phyloP scores from a whole-genome alignment of 2,329 filamentous ascomycete species.

The Aspergillus ustus region DNA sequence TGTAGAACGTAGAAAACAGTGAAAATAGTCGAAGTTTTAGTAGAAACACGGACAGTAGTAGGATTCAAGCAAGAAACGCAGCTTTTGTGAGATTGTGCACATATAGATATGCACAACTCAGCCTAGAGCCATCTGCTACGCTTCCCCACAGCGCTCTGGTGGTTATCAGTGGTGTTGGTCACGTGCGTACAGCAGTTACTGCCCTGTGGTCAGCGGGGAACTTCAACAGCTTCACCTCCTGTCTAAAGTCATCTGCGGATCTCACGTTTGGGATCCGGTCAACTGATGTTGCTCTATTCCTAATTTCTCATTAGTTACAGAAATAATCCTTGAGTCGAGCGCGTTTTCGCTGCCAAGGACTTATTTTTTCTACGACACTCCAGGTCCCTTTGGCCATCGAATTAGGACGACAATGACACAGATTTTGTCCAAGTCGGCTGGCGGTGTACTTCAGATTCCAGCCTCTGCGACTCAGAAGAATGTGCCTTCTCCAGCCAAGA shows the following conservation, averaged over 20 bases:
- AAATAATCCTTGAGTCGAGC: neutral
- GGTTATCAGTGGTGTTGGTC: constrained; percentile 14
- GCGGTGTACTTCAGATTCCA: constrained; percentile 59
- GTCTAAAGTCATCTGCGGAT: constrained; percentile 7
- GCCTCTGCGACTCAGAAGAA: constrained; percentile 52
- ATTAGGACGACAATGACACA: constrained; percentile 33
- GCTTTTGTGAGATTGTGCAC: neutral
- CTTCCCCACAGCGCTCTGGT: constrained; percentile 14
- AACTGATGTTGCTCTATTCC: neutral
- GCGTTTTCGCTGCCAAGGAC: neutral
- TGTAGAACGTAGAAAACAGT: constrained; percentile 7
- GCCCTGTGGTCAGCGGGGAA: constrained; percentile 17
- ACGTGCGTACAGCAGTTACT: constrained; percentile 8
- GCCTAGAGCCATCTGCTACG: neutral
- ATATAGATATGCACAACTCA: constrained; percentile 5
- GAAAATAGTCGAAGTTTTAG: neutral
- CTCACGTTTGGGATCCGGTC: neutral
- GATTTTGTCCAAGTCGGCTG: constrained; percentile 43
- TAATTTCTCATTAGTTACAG: neutral
- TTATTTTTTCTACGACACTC: neutral
- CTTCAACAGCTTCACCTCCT: neutral
- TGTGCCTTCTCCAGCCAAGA: constrained; percentile 51
- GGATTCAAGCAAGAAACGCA: neutral
- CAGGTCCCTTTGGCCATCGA: neutral
- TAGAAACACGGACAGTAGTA: neutral